Evolutionary conservation across 345 rosid species (phyloP).

Genomic region (Dimocarpus longan): DNA sequence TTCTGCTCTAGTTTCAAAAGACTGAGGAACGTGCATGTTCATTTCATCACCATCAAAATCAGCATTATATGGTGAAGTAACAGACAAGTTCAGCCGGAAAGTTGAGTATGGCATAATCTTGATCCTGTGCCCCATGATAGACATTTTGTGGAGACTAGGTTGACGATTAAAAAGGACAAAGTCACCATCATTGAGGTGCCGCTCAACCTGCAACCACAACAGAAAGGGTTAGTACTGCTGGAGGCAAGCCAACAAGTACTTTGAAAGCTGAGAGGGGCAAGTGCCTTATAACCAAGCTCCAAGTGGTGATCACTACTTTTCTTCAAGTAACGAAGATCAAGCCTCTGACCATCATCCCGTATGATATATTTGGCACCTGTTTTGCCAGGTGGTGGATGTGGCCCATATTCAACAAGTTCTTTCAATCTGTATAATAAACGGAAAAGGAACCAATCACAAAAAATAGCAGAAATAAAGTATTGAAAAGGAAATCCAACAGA

Average conservation of each 20-base stretch:
- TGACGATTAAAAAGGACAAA: conserved; percentile 94
- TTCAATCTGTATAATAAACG: conserved; percentile 57
- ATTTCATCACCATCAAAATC: conserved; percentile 99
- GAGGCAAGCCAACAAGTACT: not conserved
- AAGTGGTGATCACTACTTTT: conserved; percentile 98
- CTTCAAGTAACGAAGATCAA: conserved; percentile 95
- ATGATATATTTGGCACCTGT: conserved; percentile 97
- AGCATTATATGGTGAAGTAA: conserved; percentile 98
- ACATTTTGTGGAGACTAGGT: conserved; percentile 99
- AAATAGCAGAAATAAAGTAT: not conserved
- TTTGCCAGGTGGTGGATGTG: conserved; percentile 97
- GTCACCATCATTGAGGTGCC: conserved; percentile 93
- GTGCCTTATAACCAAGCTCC: conserved; percentile 94
- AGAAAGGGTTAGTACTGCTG: not conserved
- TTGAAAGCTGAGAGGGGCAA: conserved; percentile 5
- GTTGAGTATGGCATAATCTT: conserved; percentile 98
- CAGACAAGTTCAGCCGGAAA: conserved; percentile 88
- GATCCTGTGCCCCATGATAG: conserved; percentile 97
- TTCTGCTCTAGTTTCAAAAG: conserved; percentile 96
- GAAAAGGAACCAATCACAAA: conserved; percentile 1
- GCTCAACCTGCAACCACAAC: conserved; percentile 74
- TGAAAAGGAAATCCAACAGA: not conserved
- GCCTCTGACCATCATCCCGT: conserved; percentile 98
- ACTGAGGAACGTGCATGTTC: conserved; percentile 99
- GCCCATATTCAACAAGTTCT: conserved; percentile 96